phyloP scores from a whole-genome alignment of 495 filamentous ascomycete species.

The Parathielavia appendiculata region DNA sequence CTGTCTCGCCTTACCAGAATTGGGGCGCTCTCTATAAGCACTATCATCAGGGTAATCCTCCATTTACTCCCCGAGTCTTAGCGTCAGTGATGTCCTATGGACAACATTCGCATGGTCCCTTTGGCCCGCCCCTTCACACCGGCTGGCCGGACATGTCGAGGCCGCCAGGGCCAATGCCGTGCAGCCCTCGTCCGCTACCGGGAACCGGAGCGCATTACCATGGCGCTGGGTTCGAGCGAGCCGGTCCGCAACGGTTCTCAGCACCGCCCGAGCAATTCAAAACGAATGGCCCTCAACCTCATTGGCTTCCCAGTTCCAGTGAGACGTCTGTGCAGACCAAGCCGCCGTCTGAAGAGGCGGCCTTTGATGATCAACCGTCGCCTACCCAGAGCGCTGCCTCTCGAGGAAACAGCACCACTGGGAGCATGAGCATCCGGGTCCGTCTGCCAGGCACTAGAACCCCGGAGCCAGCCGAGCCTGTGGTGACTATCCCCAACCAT shows the following conservation, averaged over 20 bases:
- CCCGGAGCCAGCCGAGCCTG: background rate
- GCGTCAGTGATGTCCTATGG: background rate
- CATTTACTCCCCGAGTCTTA: background rate
- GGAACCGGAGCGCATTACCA: background rate
- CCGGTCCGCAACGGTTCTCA: background rate
- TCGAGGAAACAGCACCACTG: background rate
- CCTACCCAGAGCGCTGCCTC: background rate
- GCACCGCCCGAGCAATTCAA: background rate
- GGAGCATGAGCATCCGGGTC: background rate
- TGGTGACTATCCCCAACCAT: background rate
- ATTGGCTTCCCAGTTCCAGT: background rate
- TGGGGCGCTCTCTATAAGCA: background rate
- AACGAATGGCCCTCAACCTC: background rate
- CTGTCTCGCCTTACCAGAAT: background rate
- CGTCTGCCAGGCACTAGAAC: background rate
- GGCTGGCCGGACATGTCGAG: background rate
- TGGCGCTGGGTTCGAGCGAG: background rate
- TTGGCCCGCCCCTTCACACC: background rate
- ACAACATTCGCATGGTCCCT: background rate
- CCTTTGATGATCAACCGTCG: background rate
- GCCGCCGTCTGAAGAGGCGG: slow-evolving; percentile 6
- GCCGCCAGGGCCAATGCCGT: background rate
- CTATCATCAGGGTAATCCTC: background rate
- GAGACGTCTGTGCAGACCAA: slow-evolving; percentile 1
- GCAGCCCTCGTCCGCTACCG: background rate